Percentiles rank a stretch among this genome's conserved stretches.
Evolutionary conservation across 2,329 filamentous ascomycete genomes (phyloP).

Genomic region (Diaporthe aspalathi): DNA sequence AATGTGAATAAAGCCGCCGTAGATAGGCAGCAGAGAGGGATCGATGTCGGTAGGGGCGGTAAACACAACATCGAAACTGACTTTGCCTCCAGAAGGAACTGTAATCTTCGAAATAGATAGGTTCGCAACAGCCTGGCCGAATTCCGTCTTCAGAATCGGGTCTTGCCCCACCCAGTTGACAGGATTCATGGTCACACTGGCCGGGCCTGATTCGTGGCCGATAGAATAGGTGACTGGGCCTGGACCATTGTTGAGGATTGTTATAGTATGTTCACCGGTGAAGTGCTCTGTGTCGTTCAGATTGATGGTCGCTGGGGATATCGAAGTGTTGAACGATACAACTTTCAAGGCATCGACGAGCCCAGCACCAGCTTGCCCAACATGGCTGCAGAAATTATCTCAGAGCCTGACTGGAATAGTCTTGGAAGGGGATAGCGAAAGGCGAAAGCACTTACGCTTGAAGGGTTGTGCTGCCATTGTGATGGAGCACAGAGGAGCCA

Average conservation of each 20-base stretch:
- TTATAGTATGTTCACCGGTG: neutral
- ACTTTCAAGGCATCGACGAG: slow-evolving; percentile 6
- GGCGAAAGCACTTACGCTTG: slow-evolving; percentile 31
- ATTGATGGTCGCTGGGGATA: neutral
- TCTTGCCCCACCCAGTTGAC: slow-evolving; percentile 39
- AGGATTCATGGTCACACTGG: slow-evolving; percentile 47
- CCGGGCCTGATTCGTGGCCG: slow-evolving; percentile 47
- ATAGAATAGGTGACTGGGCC: slow-evolving; percentile 47
- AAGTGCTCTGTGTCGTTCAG: slow-evolving; percentile 13
- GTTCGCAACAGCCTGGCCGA: neutral
- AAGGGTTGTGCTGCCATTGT: slow-evolving; percentile 27
- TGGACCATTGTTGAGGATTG: neutral
- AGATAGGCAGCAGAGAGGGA: neutral
- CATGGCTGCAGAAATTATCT: neutral
- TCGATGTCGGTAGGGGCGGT: slow-evolving; percentile 1
- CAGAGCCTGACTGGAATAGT: slow-evolving; percentile 29
- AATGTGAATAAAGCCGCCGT: slow-evolving; percentile 6
- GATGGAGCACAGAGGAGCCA: slow-evolving; percentile 31
- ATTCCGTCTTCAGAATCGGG: slow-evolving; percentile 35
- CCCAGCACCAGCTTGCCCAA: slow-evolving; percentile 10
- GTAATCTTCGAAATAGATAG: neutral
- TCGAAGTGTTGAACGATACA: slow-evolving; percentile 5
- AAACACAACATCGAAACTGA: neutral
- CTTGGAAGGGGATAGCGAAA: neutral
- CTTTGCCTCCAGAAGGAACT: neutral